Evolutionary conservation across 2,329 filamentous ascomycete species (phyloP).

Genomic region (Septoria linicola): DNA sequence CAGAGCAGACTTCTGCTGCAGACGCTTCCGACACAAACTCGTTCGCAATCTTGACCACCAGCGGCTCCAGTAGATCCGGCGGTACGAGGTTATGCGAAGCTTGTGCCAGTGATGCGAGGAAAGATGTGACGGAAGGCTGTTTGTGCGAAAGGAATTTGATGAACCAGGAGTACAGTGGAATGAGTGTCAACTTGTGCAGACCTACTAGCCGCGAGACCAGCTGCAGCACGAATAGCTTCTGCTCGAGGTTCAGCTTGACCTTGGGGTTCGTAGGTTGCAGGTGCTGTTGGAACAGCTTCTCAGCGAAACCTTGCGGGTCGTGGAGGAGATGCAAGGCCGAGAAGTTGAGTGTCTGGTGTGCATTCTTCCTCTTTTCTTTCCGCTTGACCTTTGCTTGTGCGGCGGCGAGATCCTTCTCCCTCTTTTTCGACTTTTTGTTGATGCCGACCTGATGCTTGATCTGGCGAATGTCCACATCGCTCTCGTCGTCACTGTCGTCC

Average conservation of each 20-base stretch:
- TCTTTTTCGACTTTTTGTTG: slow-evolving; percentile 96
- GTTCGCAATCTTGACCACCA: slow-evolving; percentile 94
- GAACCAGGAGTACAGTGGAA: slow-evolving; percentile 94
- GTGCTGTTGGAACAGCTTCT: slow-evolving; percentile 86
- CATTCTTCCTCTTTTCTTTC: slow-evolving; percentile 81
- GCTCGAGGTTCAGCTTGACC: slow-evolving; percentile 80
- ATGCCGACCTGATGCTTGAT: slow-evolving; percentile 82
- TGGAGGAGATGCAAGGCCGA: slow-evolving; percentile 91
- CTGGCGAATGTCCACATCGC: slow-evolving; percentile 72
- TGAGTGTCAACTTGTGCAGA: slow-evolving; percentile 85
- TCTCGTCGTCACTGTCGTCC: slow-evolving; percentile 83
- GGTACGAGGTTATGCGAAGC: slow-evolving; percentile 88
- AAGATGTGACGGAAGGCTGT: slow-evolving; percentile 87
- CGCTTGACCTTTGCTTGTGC: slow-evolving; percentile 80
- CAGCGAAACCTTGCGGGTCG: slow-evolving; percentile 91
- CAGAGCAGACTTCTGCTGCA: slow-evolving; percentile 84
- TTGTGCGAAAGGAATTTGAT: slow-evolving; percentile 83
- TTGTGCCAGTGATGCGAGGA: slow-evolving; percentile 88
- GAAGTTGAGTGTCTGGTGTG: slow-evolving; percentile 89
- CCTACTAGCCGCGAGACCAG: slow-evolving; percentile 88
- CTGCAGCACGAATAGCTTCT: slow-evolving; percentile 85
- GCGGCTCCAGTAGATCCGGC: slow-evolving; percentile 84
- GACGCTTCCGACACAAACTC: slow-evolving; percentile 97
- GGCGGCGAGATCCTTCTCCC: slow-evolving; percentile 72
- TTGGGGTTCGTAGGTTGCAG: slow-evolving; percentile 72